Evolutionary conservation across 1,139 yeast genomes (phyloP).

Genomic region (Suhomyces coccinellae): DNA sequence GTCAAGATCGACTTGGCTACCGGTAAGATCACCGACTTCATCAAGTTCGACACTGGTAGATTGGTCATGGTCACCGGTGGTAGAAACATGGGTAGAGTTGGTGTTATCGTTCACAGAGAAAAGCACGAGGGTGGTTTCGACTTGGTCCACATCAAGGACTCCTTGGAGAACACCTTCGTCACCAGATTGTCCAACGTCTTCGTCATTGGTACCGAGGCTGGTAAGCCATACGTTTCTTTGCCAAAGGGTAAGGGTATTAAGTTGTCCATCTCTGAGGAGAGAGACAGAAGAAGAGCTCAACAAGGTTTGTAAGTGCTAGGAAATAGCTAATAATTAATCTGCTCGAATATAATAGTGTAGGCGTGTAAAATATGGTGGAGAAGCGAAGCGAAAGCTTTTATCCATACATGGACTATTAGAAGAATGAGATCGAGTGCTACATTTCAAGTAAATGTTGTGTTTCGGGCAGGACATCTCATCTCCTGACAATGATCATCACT

Average conservation of each 20-base stretch:
- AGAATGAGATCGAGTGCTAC: no score
- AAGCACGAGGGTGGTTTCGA: constrained; percentile 99
- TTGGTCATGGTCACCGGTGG: constrained; percentile 98
- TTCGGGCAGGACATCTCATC: no score
- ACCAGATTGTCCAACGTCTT: constrained; percentile 97
- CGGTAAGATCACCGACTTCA: constrained; percentile 88
- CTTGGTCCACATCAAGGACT: constrained; percentile 97
- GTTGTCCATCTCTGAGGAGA: constrained; percentile 97
- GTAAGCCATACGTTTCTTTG: constrained; percentile 94
- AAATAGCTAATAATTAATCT: constrained; percentile 20
- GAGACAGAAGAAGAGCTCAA: constrained; percentile 97
- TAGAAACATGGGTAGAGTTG: constrained; percentile 99
- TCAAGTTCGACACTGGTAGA: constrained; percentile 95
- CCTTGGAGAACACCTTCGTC: constrained; percentile 96
- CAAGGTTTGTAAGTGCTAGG: constrained; percentile 39
- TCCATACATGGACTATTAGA: no score
- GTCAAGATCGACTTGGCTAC: constrained; percentile 95
- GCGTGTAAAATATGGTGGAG: no score
- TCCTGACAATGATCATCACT: no score
- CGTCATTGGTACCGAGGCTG: constrained; percentile 91
- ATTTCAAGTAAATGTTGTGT: no score
- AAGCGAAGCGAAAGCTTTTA: no score
- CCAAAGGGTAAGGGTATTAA: constrained; percentile 99
- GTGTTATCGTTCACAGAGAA: constrained; percentile 97
- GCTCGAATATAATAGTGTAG: constrained; percentile 98